phyloP scores from a whole-genome alignment of 176 grass and related monocot species.

The Pharus latifolius region DNA sequence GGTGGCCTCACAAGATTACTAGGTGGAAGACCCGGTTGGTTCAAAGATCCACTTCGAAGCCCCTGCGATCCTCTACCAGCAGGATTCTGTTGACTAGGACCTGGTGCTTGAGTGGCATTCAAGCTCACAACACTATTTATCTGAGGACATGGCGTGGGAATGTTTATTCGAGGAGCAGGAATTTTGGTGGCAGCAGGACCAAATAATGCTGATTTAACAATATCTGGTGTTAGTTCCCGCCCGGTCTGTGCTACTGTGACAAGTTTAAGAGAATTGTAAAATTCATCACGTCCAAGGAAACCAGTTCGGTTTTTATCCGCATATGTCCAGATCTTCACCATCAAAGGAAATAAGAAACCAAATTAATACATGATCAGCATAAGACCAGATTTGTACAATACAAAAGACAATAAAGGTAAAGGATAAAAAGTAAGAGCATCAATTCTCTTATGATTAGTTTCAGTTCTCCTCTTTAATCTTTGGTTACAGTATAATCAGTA shows the following conservation, averaged over 20 bases:
- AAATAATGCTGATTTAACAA: conserved; percentile 71
- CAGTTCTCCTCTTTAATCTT: not conserved
- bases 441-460: not conserved
- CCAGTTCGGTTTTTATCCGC: conserved; percentile 81
- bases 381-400: not conserved
- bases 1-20: conserved; percentile 37
- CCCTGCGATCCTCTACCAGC: conserved; percentile 25
- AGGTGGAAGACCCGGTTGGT: conserved; percentile 23
- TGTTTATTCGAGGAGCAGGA: conserved; percentile 72
- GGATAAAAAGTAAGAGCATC: not conserved
- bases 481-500: not conserved
- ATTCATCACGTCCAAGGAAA: conserved; percentile 83
- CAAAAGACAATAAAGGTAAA: not conserved
- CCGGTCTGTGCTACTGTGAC: conserved; percentile 87
- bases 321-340: conserved; percentile 69
- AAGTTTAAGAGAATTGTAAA: conserved; percentile 76
- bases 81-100: conserved; percentile 45
- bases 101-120: conserved; percentile 26
- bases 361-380: conserved; percentile 4
- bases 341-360: not conserved
- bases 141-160: conserved; percentile 14
- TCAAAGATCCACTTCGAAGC: conserved; percentile 5
- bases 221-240: conserved; percentile 67
- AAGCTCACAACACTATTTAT: not conserved
- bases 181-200: conserved; percentile 80